These are phyloP conservation scores for Colletotrichum sp. DNA, from an alignment of 2,329 filamentous ascomycete genomes.

Conservation along the genomic window DNA sequence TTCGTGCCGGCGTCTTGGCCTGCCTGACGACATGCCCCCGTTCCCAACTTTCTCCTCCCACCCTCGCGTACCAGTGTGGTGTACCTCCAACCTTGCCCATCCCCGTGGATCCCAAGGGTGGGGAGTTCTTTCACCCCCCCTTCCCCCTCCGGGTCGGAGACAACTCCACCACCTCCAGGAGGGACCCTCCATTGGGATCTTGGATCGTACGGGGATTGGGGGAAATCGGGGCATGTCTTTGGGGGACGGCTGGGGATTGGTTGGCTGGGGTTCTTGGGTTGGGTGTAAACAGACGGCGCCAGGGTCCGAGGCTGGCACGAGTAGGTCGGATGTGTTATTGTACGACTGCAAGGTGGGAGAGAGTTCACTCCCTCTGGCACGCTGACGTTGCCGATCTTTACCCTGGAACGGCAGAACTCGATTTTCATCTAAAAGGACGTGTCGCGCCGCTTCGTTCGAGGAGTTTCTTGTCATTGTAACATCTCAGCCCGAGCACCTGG, in stretches of 20 bases:
- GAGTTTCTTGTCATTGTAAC: neutral
- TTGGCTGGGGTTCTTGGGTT: conserved; percentile 9
- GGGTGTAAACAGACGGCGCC: conserved; percentile 16
- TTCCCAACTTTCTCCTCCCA: neutral
- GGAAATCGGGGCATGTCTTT: conserved; percentile 12
- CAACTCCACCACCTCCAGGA: neutral
- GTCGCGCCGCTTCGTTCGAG: neutral
- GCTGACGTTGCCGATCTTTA: conserved; percentile 18
- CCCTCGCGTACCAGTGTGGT: neutral
- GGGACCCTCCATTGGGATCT: conserved; percentile 12
- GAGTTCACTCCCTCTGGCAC: neutral
- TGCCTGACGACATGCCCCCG: conserved; percentile 11
- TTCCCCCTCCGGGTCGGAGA: neutral
- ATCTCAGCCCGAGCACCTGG: neutral
- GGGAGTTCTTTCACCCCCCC: neutral
- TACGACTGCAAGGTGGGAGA: neutral
- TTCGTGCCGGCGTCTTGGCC: conserved; percentile 5
- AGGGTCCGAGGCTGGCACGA: conserved; percentile 14
- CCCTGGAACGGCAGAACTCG: neutral
- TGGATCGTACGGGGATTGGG: conserved; percentile 21
- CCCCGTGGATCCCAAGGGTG: conserved; percentile 6
- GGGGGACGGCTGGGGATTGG: conserved; percentile 17
- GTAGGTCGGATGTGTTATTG: conserved; percentile 1
- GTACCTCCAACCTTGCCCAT: neutral
- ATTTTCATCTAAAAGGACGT: conserved; percentile 20